Conservation (phyloP, 179 eudicot species). For the Sideroxylon spinosum region DNA sequence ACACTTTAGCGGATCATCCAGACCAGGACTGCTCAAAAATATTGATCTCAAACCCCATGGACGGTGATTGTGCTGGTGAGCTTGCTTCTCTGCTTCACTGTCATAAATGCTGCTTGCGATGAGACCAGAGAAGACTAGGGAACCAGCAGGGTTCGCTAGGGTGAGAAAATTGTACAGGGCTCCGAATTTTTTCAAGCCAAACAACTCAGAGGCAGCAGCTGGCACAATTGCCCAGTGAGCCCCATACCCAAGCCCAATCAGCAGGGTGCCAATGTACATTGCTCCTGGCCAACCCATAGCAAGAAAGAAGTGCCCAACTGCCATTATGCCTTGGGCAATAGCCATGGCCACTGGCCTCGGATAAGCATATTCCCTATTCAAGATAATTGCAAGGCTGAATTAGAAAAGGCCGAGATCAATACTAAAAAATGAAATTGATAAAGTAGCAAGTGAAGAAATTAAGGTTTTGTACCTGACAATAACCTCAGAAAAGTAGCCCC, state of each 20-base stretch:
- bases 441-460: too few species aligned
- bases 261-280: constrained; percentile 41
- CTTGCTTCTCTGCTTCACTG: constrained; percentile 48
- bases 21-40: constrained; percentile 21
- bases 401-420: not conserved
- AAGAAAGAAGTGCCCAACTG: constrained; percentile 42
- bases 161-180: constrained; percentile 49
- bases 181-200: constrained; percentile 48
- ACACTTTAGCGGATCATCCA: constrained; percentile 64
- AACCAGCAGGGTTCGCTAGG: constrained; percentile 45
- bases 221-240: constrained; percentile 58
- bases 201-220: constrained; percentile 45
- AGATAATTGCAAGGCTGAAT: not conserved
- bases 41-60: constrained; percentile 25
- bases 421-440: not conserved
- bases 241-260: constrained; percentile 49
- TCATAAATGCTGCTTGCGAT: constrained; percentile 44
- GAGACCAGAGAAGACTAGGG: constrained; percentile 38
- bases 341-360: constrained; percentile 45
- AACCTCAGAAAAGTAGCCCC: constrained; percentile 45
- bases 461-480: constrained; percentile 32
- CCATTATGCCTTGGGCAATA: constrained; percentile 41
- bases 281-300: constrained; percentile 51
- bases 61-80: constrained; percentile 28
- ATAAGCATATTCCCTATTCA: constrained; percentile 38